Evolutionary conservation across 2,329 filamentous ascomycete genomes (phyloP), one percentile per base, ranked within the genome.

Genomic region (Fusarium lyarnte): DNA sequence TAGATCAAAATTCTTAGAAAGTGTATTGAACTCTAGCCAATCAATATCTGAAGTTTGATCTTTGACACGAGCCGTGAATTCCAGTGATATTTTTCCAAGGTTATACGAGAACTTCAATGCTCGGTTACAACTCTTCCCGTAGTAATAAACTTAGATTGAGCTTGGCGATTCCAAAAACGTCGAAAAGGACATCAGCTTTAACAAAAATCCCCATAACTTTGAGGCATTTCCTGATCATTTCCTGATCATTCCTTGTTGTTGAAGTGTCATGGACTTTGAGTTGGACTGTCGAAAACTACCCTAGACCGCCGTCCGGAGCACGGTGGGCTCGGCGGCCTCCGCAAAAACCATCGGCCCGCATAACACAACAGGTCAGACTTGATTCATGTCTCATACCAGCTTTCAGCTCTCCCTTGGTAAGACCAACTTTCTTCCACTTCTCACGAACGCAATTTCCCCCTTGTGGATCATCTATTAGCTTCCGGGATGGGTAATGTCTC

Each of bases 391-490:
- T 70, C 68, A 70, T 70, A 58, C 46, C 55, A 61, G 42, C 62
- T 58, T 49, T 71, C 67, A 71, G 57, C 67, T 68, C 67, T 68
- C 69, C 67, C 63, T 71, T 71, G 29, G 43, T 71, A 52, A 39
- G 51, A 71, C 67, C 45, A 41, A 47, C 36, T 45, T 52, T 57
- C 35, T 25, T 63, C 49, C 42, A 55, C 41, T 39, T 52, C 35
- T 49, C 53, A 58, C 51, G 5, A 45, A n/a, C 29, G 57, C 31
- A 68, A 71, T 63, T 29, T 71, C 57, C 46, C 41, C 52, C 31
- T 23, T 39, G 47, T 63, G 55, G 62, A 46, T 14, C 62, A 16
- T 29, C 39, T 41, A 9, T 33, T 49, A 58, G 45, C 29, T 45
- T 31, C 8, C 35, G 23, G 45, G 52, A 60, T 36, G 36, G 11